Conservation (phyloP, 1,139 yeast species). For the Suhomyces bolitotheri region DNA sequence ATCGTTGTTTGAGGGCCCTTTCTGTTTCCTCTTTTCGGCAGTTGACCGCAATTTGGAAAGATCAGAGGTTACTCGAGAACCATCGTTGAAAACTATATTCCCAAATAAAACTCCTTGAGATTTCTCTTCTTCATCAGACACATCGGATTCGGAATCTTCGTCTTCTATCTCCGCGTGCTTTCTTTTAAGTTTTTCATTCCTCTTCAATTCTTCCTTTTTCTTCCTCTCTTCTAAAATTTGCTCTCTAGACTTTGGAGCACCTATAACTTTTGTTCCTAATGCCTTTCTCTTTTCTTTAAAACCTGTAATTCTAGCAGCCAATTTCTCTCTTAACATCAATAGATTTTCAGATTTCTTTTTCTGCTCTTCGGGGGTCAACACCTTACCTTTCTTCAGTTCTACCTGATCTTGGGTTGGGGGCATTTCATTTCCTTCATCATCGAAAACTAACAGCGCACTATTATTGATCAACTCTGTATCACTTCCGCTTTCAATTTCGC, state of each 20-base stretch:
- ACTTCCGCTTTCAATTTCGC: conserved; percentile 7
- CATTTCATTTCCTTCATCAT: conserved; percentile 77
- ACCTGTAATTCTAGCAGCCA: conserved; percentile 68
- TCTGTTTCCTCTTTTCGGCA: conserved; percentile 54
- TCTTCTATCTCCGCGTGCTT: conserved; percentile 37
- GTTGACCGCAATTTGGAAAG: conserved; percentile 56
- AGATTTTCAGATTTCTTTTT: conserved; percentile 55
- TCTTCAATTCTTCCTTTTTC: conserved; percentile 43
- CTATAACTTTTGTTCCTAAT: conserved; percentile 76
- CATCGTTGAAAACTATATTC: conserved; percentile 81
- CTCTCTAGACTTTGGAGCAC: conserved; percentile 81
- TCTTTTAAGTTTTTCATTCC: conserved; percentile 19
- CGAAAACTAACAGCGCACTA: conserved; percentile 57
- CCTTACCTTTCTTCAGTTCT: conserved; percentile 25
- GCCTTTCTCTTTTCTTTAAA: conserved; percentile 86
- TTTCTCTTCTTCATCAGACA: conserved; percentile 39
- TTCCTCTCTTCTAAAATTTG: conserved; percentile 65
- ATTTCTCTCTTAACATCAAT: conserved; percentile 64
- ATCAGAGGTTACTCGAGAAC: conserved; percentile 79
- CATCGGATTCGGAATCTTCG: conserved; percentile 35
- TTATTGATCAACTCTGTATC: conserved; percentile 25
- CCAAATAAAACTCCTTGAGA: conserved; percentile 60
- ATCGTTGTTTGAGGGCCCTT: conserved; percentile 87
- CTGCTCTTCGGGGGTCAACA: conserved; percentile 47
- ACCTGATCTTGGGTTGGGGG: conserved; percentile 19